These are phyloP conservation scores for Actinomortierella wolfii DNA, from an alignment of 371 early-diverging fungal genomes.

Conservation along the genomic window DNA sequence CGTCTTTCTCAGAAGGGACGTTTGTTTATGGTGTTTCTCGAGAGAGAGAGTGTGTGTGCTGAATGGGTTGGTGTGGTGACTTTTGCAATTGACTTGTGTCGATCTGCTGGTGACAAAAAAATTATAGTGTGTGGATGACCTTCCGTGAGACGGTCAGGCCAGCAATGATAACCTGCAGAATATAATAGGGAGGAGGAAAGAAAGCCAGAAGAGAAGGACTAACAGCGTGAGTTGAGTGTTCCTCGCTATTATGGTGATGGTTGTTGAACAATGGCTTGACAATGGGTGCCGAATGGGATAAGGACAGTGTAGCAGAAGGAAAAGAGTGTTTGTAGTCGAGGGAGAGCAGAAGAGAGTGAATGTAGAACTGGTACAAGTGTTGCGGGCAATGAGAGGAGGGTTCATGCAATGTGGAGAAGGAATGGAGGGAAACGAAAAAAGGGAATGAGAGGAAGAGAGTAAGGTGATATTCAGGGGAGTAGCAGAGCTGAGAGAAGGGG, in stretches of 20 bases:
- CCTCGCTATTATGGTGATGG: background rate
- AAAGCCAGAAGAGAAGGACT: background rate
- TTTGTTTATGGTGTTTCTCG: background rate
- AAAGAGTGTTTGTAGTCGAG: background rate
- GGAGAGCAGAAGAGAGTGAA: background rate
- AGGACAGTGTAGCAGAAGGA: conserved; percentile 1
- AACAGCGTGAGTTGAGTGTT: background rate
- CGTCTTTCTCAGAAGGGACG: conserved; percentile 1
- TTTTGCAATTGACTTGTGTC: too few relatives aligned
- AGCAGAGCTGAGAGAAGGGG: background rate
- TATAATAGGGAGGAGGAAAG: conserved; percentile 4
- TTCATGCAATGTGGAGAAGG: background rate
- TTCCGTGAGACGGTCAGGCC: too few relatives aligned
- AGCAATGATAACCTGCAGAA: background rate
- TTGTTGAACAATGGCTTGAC: conserved; percentile 1
- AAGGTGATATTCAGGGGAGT: background rate
- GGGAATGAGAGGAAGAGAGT: background rate
- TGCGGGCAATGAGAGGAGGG: background rate
- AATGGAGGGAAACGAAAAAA: background rate
- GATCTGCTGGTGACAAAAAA: too few relatives aligned
- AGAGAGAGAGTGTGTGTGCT: background rate
- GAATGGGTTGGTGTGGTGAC: too few relatives aligned
- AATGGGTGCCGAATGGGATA: conserved; percentile 1
- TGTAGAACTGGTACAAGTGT: background rate
- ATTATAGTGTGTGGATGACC: background rate